Evolutionary conservation across 148 eudicot species (phyloP).

Genomic region (Pouteria glomerata): DNA sequence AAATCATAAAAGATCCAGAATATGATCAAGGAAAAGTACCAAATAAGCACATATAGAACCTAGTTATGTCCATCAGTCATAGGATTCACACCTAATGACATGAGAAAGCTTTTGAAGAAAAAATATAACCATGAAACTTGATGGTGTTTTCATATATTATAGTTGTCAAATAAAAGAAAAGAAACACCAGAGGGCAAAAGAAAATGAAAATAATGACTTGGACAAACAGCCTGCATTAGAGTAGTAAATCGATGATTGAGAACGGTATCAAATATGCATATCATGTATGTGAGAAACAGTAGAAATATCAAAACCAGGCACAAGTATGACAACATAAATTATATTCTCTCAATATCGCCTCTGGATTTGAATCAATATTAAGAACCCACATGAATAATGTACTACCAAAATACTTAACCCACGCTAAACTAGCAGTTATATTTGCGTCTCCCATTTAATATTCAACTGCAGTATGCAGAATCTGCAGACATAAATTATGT

Average conservation of each 20-base stretch:
- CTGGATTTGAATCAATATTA: too few relatives aligned
- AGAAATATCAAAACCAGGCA: too few relatives aligned
- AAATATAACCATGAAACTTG: neutral
- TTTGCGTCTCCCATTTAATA: neutral
- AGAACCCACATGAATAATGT: too few relatives aligned
- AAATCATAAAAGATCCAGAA: neutral
- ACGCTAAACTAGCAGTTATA: too few relatives aligned
- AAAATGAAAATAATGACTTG: neutral
- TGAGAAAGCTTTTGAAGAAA: neutral
- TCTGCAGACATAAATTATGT: neutral
- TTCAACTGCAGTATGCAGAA: neutral
- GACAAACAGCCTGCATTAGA: neutral
- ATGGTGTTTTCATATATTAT: neutral
- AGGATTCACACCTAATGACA: neutral
- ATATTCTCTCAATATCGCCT: too few relatives aligned
- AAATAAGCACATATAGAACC: neutral
- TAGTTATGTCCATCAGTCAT: neutral
- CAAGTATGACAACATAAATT: neutral
- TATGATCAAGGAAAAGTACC: neutral
- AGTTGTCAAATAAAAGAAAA: neutral
- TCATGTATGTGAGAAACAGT: neutral
- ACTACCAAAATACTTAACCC: neutral
- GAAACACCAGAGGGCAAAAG: neutral
- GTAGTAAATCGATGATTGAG: neutral
- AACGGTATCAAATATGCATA: neutral